These are phyloP conservation scores for Marasmius sp. DNA, from an alignment of 1,284 basidiomycete genomes.

Conservation along the genomic window DNA sequence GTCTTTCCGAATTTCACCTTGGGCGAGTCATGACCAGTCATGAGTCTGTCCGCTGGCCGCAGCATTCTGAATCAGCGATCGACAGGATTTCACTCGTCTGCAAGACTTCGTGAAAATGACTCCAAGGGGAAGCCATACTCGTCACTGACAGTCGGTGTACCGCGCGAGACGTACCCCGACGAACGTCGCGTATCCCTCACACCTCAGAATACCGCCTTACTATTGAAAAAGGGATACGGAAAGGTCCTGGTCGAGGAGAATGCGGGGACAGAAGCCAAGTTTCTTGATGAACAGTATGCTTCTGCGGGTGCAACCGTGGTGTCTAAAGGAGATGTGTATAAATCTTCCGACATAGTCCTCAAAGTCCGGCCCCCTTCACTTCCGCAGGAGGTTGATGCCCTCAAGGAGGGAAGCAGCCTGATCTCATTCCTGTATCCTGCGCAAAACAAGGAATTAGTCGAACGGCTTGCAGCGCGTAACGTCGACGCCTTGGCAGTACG, in stretches of 20 bases:
- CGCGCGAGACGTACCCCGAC: slow-evolving; percentile 70
- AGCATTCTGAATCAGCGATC: neutral
- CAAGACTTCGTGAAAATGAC: slow-evolving; percentile 9
- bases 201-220: slow-evolving; percentile 68
- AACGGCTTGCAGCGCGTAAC: slow-evolving; percentile 60
- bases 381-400: slow-evolving; percentile 55
- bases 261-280: slow-evolving; percentile 73
- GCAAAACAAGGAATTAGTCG: slow-evolving; percentile 74
- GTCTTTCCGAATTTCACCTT: neutral
- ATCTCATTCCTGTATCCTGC: slow-evolving; percentile 84
- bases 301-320: slow-evolving; percentile 78
- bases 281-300: slow-evolving; percentile 74
- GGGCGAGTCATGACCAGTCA: neutral
- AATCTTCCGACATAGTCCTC: slow-evolving; percentile 70
- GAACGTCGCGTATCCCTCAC: slow-evolving; percentile 81
- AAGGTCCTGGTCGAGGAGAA: slow-evolving; percentile 70
- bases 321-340: slow-evolving; percentile 61
- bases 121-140: slow-evolving; percentile 65
- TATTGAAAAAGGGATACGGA: slow-evolving; percentile 80
- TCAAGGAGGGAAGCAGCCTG: slow-evolving; percentile 73
- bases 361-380: slow-evolving; percentile 77
- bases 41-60: no score
- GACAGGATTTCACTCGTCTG: slow-evolving; percentile 14
- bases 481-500: slow-evolving; percentile 62
- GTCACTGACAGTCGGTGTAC: slow-evolving; percentile 74